phyloP scores from a whole-genome alignment of 2,329 filamentous ascomycete species.

The Colletotrichum gloeosporioides region DNA sequence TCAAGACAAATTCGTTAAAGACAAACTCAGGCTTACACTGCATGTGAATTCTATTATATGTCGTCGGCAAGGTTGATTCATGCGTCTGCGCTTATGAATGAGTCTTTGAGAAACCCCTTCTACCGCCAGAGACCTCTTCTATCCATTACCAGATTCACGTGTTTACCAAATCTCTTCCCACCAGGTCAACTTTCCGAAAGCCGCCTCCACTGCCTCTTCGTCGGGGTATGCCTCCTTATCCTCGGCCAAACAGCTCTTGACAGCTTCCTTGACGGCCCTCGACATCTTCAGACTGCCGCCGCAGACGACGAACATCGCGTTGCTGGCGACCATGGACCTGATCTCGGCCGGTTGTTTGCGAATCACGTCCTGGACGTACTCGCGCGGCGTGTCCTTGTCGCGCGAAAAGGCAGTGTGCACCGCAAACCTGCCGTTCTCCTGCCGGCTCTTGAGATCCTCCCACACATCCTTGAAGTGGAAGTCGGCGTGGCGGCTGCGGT shows the following conservation, averaged over 20 bases:
- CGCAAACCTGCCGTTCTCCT: neutral
- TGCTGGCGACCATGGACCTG: constrained; percentile 39
- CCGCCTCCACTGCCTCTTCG: constrained; percentile 41
- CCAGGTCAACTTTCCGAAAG: constrained; percentile 43
- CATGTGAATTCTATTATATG: neutral
- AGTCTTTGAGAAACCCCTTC: neutral
- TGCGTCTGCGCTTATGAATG: neutral
- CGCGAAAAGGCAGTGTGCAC: constrained; percentile 55
- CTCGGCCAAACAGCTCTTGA: constrained; percentile 53
- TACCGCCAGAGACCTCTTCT: neutral
- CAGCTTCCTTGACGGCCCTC: constrained; percentile 55
- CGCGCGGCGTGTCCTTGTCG: constrained; percentile 48
- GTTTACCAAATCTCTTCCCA: constrained; percentile 67
- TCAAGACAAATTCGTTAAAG: neutral
- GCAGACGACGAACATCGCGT: constrained; percentile 58
- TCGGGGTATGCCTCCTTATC: constrained; percentile 33
- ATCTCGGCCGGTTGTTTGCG: constrained; percentile 44
- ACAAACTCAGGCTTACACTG: neutral
- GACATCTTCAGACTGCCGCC: constrained; percentile 66
- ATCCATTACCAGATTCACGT: neutral
- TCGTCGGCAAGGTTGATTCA: neutral
- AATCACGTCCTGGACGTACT: constrained; percentile 63
- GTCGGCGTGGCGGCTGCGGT: constrained; percentile 75
- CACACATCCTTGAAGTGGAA: constrained; percentile 86
- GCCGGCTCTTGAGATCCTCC: constrained; percentile 37